Evolutionary conservation across 2,329 filamentous ascomycete species (phyloP).

Genomic region (Botrytis byssoidea): DNA sequence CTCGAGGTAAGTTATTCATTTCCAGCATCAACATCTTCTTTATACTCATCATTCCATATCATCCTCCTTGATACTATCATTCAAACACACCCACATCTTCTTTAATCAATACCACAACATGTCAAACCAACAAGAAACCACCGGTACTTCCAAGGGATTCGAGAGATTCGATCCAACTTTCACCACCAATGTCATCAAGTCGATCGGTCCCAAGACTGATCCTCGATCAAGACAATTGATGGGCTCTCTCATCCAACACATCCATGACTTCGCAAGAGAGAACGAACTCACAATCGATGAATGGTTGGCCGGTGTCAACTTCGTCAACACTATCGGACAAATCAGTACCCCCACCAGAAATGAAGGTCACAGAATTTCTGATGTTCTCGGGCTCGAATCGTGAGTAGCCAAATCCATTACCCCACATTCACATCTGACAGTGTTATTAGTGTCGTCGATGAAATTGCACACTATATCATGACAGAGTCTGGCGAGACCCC

Average conservation of each 20-base stretch:
- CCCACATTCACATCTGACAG: background rate
- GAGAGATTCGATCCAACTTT: conserved; percentile 69
- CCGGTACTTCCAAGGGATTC: background rate
- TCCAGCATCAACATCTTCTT: background rate
- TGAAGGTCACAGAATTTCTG: conserved; percentile 70
- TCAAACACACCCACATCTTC: background rate
- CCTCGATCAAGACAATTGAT: conserved; percentile 65
- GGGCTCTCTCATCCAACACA: conserved; percentile 62
- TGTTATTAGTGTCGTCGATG: conserved; percentile 57
- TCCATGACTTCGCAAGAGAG: conserved; percentile 77
- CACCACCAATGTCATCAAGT: conserved; percentile 69
- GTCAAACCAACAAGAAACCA: conserved; percentile 16
- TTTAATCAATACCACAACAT: conserved; percentile 8
- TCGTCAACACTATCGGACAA: conserved; percentile 72
- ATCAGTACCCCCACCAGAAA: conserved; percentile 64
- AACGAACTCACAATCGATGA: conserved; percentile 74
- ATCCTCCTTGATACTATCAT: background rate
- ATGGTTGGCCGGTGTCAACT: conserved; percentile 73
- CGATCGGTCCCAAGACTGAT: conserved; percentile 67
- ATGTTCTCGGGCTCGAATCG: conserved; percentile 73
- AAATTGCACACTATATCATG: conserved; percentile 41
- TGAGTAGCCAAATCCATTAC: conserved; percentile 43
- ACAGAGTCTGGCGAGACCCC: conserved; percentile 28
- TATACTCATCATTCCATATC: background rate
- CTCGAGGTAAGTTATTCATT: background rate